These are phyloP conservation scores for Cladosporium sp. DNA, from an alignment of 2,329 filamentous ascomycete species.

Conservation along the genomic window DNA sequence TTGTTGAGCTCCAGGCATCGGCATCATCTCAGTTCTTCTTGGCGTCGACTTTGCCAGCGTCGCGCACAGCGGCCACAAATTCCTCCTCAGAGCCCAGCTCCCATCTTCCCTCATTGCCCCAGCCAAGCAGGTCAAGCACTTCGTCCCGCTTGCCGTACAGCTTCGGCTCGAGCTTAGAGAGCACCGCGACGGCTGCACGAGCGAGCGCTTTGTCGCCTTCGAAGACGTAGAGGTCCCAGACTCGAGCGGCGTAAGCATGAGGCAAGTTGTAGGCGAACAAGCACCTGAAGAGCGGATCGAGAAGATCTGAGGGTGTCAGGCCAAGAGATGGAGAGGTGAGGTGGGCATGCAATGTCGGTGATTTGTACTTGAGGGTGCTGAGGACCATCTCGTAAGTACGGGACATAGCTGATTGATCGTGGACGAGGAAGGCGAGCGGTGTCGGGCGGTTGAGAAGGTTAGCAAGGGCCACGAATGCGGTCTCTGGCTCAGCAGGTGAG, in stretches of 20 bases:
- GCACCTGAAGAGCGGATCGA: constrained; percentile 31
- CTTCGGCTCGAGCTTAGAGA: constrained; percentile 50
- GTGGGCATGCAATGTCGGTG: constrained; percentile 60
- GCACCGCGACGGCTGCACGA: constrained; percentile 64
- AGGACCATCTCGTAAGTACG: constrained; percentile 67
- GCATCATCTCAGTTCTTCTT: constrained; percentile 5
- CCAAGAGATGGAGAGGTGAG: constrained; percentile 43
- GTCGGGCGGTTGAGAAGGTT: constrained; percentile 75
- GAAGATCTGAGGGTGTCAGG: constrained; percentile 35
- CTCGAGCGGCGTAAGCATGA: constrained; percentile 53
- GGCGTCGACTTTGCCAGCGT: constrained; percentile 34
- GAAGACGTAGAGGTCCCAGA: constrained; percentile 82
- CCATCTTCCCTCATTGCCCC: constrained; percentile 32
- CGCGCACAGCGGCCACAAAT: constrained; percentile 35
- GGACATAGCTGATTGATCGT: constrained; percentile 63
- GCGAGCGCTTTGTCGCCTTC: constrained; percentile 72
- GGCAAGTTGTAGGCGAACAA: constrained; percentile 30
- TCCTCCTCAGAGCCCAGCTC: constrained; percentile 36
- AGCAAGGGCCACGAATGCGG: constrained; percentile 67
- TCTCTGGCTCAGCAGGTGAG: constrained; percentile 47
- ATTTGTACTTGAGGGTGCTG: constrained; percentile 62
- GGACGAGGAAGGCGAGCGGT: constrained; percentile 70
- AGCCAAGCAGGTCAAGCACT: constrained; percentile 41
- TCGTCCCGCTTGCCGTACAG: constrained; percentile 45
- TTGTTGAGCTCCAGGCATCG: not conserved